Base-by-base conservation (phyloP, 805 yeast genomes). In the baker's yeast (Saccharomyces cerevisiae) region DNA sequence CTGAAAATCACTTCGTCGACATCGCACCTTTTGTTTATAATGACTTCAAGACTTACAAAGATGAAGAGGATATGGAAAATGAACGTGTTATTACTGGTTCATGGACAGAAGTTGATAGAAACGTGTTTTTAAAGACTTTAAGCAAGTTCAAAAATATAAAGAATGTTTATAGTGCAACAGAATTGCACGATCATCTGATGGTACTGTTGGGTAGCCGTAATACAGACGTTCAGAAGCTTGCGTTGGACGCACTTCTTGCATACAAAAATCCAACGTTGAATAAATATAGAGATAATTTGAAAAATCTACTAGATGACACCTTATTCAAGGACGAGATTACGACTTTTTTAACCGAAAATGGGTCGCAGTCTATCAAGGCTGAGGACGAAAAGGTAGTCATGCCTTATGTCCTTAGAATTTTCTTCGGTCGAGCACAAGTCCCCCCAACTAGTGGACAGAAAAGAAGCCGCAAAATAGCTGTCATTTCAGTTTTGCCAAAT, bases 371-470 rank as follows among this genome's bases (percentile, higher is more conserved):
- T 1, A 76, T 90, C 52, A 89, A 86, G 57, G 76, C 74, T 6
- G 74, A 74, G 2, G 97, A 94, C 65, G 72, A 78, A 14, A 73
- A 67, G 1, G 68, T 57, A 1, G 76, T 92, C 2, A 80, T 89
- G 79, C 94, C 95, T 1, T 63, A 87, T 30, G 77, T 90, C 3
- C 66, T 90, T 50, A 73, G 97, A 59, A 84, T 94, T 27, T 72
- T 94, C 22, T 92, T 85, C 69, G 98, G 98, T 8, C 78, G 96
- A 54, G 89, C 90, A 8, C 95, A 89, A 69, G 78, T 84, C 1
- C 76, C 83, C 43, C 79, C 76, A 53, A 73, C 80, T 1, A 84
- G 87, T 66, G 89, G 89, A 55, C 79, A 83, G 29, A 87, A 87
- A 64, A 79, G 81, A 53, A 84, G 90, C 31, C 79, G 87, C 59